These are phyloP conservation scores for Plasmopara muralis DNA, from an alignment of 352 stramenopile species.

Conservation along the genomic window DNA sequence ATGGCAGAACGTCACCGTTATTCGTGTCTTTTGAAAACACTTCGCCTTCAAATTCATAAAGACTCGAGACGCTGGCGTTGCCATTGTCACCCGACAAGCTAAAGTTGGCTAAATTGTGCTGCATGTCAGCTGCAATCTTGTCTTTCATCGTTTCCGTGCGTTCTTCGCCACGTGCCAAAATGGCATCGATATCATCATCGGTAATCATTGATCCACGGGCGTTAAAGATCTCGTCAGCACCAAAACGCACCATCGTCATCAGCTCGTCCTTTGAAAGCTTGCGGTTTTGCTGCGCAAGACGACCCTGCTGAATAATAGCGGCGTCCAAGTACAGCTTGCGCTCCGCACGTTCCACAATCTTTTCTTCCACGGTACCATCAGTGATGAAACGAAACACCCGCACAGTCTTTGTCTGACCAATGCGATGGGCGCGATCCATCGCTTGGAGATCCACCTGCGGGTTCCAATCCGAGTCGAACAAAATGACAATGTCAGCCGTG, in stretches of 20 bases:
- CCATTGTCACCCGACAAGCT: conserved; percentile 87
- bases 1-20: conserved; percentile 74
- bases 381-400: conserved; percentile 98
- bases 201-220: conserved; percentile 85
- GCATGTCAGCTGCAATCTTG: conserved; percentile 87
- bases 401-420: conserved; percentile 98
- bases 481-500: conserved; percentile 98
- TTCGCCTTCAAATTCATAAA: conserved; percentile 88
- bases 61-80: conserved; percentile 57
- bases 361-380: conserved; percentile 97
- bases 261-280: conserved; percentile 96
- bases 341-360: conserved; percentile 96
- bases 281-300: conserved; percentile 89
- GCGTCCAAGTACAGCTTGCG: conserved; percentile 98
- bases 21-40: conserved; percentile 85
- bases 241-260: conserved; percentile 94
- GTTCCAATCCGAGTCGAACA: conserved; percentile 99
- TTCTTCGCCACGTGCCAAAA: conserved; percentile 87
- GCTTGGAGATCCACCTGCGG: conserved; percentile 98
- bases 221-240: conserved; percentile 87
- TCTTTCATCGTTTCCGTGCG: conserved; percentile 84
- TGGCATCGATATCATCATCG: conserved; percentile 90
- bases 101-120: conserved; percentile 96
- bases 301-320: conserved; percentile 98
- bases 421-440: conserved; percentile 97